These are phyloP conservation scores for Stephania cephalantha DNA, from an alignment of 164 flowering plant species.

Conservation along the genomic window DNA sequence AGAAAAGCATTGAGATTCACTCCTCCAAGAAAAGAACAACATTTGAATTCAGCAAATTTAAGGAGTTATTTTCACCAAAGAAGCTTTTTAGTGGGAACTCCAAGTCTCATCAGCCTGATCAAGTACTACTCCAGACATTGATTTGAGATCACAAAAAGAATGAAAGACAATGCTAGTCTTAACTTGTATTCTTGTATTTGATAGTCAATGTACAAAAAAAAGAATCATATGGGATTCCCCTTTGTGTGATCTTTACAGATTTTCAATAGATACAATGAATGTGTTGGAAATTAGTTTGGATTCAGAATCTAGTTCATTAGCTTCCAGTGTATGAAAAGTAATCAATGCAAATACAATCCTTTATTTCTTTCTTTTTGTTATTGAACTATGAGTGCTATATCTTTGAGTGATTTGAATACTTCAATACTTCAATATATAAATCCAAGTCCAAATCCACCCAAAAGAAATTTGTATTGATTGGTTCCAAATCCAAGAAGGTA, in stretches of 20 bases:
- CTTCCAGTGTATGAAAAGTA: background rate
- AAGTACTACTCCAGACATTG: conserved; percentile 13
- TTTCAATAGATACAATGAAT: background rate
- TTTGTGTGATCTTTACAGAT: background rate
- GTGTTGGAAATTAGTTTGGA: background rate
- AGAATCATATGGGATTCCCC: background rate
- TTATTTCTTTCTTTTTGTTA: background rate
- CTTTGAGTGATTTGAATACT: background rate
- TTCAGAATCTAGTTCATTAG: background rate
- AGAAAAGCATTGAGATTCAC: conserved; percentile 19
- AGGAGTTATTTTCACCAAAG: conserved; percentile 37
- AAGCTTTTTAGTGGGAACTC: conserved; percentile 34
- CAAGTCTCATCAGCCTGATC: conserved; percentile 8
- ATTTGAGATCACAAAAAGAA: background rate
- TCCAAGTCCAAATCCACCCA: background rate
- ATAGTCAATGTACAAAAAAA: background rate
- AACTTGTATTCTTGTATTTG: background rate
- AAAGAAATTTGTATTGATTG: too few relatives aligned
- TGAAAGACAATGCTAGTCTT: background rate
- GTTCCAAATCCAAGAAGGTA: too few relatives aligned
- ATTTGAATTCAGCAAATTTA: conserved; percentile 31
- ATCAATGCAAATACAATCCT: background rate
- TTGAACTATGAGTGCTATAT: background rate
- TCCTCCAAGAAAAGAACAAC: conserved; percentile 28
- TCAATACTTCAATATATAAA: background rate